A percentile compares a stretch with the other conserved stretches of the same genome.
These are phyloP conservation scores for Penicillium paxilli DNA, from an alignment of 495 filamentous ascomycete genomes.

Conservation along the genomic window DNA sequence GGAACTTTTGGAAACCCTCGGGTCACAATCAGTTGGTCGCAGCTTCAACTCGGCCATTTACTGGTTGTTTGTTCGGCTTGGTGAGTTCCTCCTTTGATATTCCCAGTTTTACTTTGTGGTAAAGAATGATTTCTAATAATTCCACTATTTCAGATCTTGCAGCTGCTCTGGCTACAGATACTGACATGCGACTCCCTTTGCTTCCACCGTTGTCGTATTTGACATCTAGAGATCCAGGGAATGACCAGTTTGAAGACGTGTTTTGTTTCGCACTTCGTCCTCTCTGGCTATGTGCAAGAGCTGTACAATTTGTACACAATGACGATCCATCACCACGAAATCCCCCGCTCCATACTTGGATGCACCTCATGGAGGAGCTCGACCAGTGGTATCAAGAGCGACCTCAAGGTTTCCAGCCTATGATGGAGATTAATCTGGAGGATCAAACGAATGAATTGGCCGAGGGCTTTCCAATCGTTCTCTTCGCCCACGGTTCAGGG, in stretches of 20 bases:
- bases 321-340: constrained; percentile 17
- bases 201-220: constrained; percentile 20
- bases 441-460: constrained; percentile 14
- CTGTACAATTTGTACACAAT: constrained; percentile 21
- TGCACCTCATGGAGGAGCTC: constrained; percentile 28
- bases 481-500: constrained; percentile 41
- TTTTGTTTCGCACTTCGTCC: constrained; percentile 25
- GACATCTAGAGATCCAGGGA: constrained; percentile 7
- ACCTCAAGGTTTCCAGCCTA: constrained; percentile 32
- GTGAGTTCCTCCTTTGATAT: constrained; percentile 15
- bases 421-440: constrained; percentile 28
- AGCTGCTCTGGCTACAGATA: constrained; percentile 28
- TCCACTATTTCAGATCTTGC: constrained; percentile 23
- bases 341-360: constrained; percentile 20
- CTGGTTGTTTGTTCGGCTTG: constrained; percentile 37
- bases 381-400: constrained; percentile 37
- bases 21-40: constrained; percentile 12
- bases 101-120: not conserved
- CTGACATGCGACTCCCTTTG: constrained; percentile 18
- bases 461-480: constrained; percentile 34
- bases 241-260: constrained; percentile 22
- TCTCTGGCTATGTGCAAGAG: constrained; percentile 33
- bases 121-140: not conserved
- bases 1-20: constrained; percentile 12
- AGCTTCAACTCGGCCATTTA: constrained; percentile 30